phyloP scores from a whole-genome alignment of 2,329 filamentous ascomycete species.

The Aspergillus novofumigatus region DNA sequence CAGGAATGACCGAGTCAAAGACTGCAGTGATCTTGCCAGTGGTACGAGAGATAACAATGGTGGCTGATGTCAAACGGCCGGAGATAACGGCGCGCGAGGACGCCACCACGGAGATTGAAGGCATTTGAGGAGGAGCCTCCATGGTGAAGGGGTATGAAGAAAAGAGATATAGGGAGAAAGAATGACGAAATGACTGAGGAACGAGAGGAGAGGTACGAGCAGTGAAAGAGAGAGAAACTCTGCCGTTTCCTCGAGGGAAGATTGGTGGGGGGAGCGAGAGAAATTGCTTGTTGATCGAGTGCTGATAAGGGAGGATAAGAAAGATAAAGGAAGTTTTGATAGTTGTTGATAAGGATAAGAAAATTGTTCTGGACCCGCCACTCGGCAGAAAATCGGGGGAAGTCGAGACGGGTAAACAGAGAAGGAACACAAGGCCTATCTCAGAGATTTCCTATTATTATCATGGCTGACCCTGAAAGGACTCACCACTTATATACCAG shows the following conservation, averaged over 20 bases:
- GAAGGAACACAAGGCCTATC: neutral
- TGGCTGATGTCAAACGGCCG: conserved; percentile 72
- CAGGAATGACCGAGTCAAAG: conserved; percentile 67
- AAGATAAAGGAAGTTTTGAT: neutral
- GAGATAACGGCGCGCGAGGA: conserved; percentile 81
- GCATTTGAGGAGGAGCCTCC: conserved; percentile 21
- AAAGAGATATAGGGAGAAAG: conserved; percentile 3
- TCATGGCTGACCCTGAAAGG: neutral
- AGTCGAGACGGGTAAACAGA: neutral
- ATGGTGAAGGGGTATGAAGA: conserved; percentile 10
- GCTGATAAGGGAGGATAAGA: neutral
- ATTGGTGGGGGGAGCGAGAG: conserved; percentile 5
- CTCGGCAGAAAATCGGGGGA: neutral
- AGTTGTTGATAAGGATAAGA: neutral
- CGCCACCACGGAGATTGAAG: conserved; percentile 68
- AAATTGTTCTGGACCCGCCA: neutral
- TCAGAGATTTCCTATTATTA: neutral
- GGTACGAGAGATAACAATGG: conserved; percentile 69
- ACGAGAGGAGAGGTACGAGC: conserved; percentile 5
- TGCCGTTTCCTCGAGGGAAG: neutral
- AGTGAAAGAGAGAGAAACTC: conserved; percentile 5
- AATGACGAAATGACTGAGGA: conserved; percentile 4
- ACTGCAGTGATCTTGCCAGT: conserved; percentile 84
- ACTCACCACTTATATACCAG: conserved; percentile 1
- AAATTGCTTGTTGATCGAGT: conserved; percentile 2